A percentile compares a stretch with the other conserved stretches of the same genome.
Conservation (phyloP, 345 rosid species). For the Camelina laxa region DNA sequence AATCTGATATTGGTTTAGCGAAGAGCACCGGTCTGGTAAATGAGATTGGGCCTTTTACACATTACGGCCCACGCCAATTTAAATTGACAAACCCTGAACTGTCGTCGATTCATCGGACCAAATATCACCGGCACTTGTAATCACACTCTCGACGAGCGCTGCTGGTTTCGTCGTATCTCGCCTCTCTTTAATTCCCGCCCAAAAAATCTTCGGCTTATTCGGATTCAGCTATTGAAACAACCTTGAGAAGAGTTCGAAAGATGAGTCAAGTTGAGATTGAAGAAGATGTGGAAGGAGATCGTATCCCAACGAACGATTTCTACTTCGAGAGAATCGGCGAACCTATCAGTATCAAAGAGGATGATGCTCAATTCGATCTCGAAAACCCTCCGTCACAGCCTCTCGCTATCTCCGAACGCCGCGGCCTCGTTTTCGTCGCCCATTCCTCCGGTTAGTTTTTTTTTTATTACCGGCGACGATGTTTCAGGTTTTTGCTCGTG, state of each 20-base stretch:
- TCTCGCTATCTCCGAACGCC: slow-evolving; percentile 69
- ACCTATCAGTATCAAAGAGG: slow-evolving; percentile 53
- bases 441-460: slow-evolving; percentile 64
- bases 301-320: slow-evolving; percentile 55
- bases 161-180: slow-evolving; percentile 11
- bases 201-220: neutral
- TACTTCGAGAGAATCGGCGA: slow-evolving; percentile 78
- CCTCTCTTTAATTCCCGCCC: slow-evolving; percentile 31
- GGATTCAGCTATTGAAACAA: slow-evolving; percentile 15
- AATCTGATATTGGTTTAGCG: neutral
- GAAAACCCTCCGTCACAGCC: slow-evolving; percentile 71
- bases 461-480: slow-evolving; percentile 18
- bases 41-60: neutral
- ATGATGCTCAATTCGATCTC: slow-evolving; percentile 50
- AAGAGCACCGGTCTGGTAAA: slow-evolving; percentile 3
- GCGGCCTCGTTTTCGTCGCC: slow-evolving; percentile 64
- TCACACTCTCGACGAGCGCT: slow-evolving; percentile 25
- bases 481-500: neutral
- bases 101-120: slow-evolving; percentile 17
- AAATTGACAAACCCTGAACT: slow-evolving; percentile 18
- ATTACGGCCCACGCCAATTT: slow-evolving; percentile 8
- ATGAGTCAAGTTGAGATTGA: slow-evolving; percentile 50
- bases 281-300: slow-evolving; percentile 72
- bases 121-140: slow-evolving; percentile 26
- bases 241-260: slow-evolving; percentile 3